Evolutionary conservation across 2,329 filamentous ascomycete genomes (phyloP).

Genomic region (Xylariaceae sp.): DNA sequence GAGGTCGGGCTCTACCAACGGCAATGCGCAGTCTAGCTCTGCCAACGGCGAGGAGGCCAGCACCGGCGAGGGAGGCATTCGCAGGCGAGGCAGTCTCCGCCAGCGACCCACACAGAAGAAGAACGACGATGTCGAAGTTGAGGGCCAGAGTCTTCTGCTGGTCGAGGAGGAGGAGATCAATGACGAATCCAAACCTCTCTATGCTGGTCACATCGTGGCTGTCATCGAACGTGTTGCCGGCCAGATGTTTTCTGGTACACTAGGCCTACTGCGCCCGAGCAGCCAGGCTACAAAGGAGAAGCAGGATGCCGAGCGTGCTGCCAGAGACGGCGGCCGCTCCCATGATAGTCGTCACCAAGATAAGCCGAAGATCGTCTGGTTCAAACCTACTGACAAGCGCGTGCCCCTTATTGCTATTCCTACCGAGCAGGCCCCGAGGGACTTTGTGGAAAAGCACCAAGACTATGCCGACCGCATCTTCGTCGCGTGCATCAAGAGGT

Average conservation of each 20-base stretch:
- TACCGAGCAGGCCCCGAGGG: conserved; percentile 91
- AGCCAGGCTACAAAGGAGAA: conserved; percentile 99
- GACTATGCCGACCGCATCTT: conserved; percentile 98
- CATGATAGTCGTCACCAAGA: conserved; percentile 83
- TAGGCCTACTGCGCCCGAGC: conserved; percentile 88
- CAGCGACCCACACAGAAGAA: conserved; percentile 99
- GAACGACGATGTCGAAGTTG: conserved; percentile 98
- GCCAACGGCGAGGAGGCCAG: conserved; percentile 55
- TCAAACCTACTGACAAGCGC: conserved; percentile 98
- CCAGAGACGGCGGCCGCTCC: conserved; percentile 72
- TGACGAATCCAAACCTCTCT: conserved; percentile 94
- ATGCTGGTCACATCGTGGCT: conserved; percentile 93
- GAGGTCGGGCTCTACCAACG: conserved; percentile 66
- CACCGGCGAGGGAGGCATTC: conserved; percentile 72
- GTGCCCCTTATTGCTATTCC: conserved; percentile 97
- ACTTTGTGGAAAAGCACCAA: conserved; percentile 98
- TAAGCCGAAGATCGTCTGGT: conserved; percentile 99
- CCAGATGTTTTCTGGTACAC: conserved; percentile 97
- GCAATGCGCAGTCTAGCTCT: conserved; percentile 55
- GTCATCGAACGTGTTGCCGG: conserved; percentile 95
- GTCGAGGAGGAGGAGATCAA: conserved; percentile 99
- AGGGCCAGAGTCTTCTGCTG: conserved; percentile 90
- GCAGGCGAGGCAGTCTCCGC: conserved; percentile 86
- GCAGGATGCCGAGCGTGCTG: conserved; percentile 91
- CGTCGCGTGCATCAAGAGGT: conserved; percentile 97